phyloP scores from a whole-genome alignment of 177 flowering plant genomes.

The Telopea speciosissima region DNA sequence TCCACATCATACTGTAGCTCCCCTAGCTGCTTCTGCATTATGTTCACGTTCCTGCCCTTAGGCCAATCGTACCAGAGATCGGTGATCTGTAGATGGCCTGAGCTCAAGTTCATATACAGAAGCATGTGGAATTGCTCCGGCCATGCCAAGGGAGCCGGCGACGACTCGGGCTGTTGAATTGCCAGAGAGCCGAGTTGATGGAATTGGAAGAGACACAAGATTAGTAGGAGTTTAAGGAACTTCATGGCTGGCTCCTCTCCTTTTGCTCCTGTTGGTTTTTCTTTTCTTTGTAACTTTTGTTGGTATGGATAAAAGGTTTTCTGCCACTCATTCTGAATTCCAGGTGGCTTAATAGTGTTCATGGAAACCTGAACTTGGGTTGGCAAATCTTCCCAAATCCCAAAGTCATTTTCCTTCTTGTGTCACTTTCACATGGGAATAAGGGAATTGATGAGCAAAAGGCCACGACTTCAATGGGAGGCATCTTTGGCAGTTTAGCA shows the following conservation, averaged over 20 bases:
- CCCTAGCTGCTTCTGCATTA: slow-evolving; percentile 34
- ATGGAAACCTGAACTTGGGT: too few species aligned
- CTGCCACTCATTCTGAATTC: too few species aligned
- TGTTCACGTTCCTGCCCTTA: slow-evolving; percentile 40
- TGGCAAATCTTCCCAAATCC: too few species aligned
- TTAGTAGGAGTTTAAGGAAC: neutral
- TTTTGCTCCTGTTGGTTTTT: neutral
- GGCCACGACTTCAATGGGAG: too few species aligned
- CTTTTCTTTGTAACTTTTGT: neutral
- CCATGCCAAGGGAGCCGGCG: slow-evolving; percentile 36
- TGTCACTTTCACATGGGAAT: too few species aligned
- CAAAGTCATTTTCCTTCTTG: too few species aligned
- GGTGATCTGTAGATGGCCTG: slow-evolving; percentile 10
- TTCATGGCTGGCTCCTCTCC: neutral
- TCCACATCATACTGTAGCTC: slow-evolving; percentile 34
- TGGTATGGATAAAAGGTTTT: too few species aligned
- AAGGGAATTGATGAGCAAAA: too few species aligned
- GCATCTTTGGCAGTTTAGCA: too few species aligned
- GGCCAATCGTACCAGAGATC: slow-evolving; percentile 56
- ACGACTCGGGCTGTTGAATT: neutral
- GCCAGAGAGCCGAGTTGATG: neutral
- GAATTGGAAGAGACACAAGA: neutral
- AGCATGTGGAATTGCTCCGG: slow-evolving; percentile 41
- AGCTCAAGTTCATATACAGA: slow-evolving; percentile 21
- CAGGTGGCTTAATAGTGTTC: too few species aligned